phyloP scores from a whole-genome alignment of 225 moss, liverwort and hornwort species.

The Takakia lepidozioides region DNA sequence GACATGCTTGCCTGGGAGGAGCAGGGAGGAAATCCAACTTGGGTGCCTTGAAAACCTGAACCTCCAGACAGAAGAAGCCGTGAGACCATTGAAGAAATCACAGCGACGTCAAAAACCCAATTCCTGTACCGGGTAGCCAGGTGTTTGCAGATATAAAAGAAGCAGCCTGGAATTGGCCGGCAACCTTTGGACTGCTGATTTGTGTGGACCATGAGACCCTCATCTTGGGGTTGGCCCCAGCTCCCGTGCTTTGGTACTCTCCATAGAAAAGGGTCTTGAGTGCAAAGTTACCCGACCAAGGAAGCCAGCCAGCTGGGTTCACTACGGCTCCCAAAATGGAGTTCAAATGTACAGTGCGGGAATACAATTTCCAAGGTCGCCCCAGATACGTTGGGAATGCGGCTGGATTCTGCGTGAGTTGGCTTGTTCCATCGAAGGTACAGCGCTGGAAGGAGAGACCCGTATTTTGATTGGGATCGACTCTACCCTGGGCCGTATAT shows the following conservation, averaged over 20 bases:
- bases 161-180: too few relatives aligned
- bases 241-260: conserved; percentile 36
- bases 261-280: conserved; percentile 44
- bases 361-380: conserved; percentile 40
- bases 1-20: too few relatives aligned
- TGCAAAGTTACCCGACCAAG: conserved; percentile 31
- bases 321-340: too few relatives aligned
- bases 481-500: conserved; percentile 31
- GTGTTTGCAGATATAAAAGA: too few relatives aligned
- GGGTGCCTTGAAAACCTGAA: too few relatives aligned
- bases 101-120: too few relatives aligned
- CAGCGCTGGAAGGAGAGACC: conserved; percentile 35
- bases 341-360: too few relatives aligned
- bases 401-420: conserved; percentile 3
- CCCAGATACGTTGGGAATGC: conserved; percentile 16
- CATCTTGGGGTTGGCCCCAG: conserved; percentile 11
- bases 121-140: too few relatives aligned
- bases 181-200: conserved; percentile 5
- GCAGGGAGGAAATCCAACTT: too few relatives aligned
- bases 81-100: too few relatives aligned
- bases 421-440: conserved; percentile 15
- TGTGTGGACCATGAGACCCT: conserved; percentile 43
- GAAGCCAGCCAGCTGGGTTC: conserved; percentile 40
- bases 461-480: conserved; percentile 28
- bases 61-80: too few relatives aligned